These are phyloP conservation scores for Cryomyces minteri DNA, from an alignment of 495 filamentous ascomycete species.

Conservation along the genomic window DNA sequence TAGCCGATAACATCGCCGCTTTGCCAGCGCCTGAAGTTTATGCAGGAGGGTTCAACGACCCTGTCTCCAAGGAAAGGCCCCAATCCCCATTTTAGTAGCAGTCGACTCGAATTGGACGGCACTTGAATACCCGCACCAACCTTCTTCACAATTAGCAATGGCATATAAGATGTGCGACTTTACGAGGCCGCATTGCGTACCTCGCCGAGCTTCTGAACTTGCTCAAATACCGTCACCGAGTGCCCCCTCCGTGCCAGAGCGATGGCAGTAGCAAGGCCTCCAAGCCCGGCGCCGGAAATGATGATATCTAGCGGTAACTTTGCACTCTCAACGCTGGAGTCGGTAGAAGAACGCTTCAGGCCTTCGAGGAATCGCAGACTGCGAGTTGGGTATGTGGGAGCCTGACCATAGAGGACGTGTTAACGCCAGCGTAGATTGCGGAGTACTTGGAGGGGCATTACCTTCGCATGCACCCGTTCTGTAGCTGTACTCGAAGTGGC, in stretches of 20 bases:
- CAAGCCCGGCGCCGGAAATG: conserved; percentile 31
- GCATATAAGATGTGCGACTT: neutral
- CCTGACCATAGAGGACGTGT: too few relatives aligned
- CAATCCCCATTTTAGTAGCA: conserved; percentile 17
- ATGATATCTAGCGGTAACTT: conserved; percentile 20
- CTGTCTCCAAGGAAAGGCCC: conserved; percentile 15
- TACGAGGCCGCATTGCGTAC: conserved; percentile 11
- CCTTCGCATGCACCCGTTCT: too few relatives aligned
- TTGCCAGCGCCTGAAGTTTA: conserved; percentile 26
- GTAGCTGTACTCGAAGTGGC: too few relatives aligned
- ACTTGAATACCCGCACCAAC: conserved; percentile 14
- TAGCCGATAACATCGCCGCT: conserved; percentile 22
- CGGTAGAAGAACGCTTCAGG: too few relatives aligned
- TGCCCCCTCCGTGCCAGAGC: conserved; percentile 26
- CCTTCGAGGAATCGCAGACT: too few relatives aligned
- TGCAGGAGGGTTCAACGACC: conserved; percentile 20
- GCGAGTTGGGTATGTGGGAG: too few relatives aligned
- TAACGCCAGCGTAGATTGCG: too few relatives aligned
- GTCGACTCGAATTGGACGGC: conserved; percentile 13
- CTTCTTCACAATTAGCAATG: neutral
- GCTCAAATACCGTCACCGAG: conserved; percentile 29
- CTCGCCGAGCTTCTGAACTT: conserved; percentile 25
- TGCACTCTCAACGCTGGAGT: too few relatives aligned
- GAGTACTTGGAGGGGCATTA: too few relatives aligned
- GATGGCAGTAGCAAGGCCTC: conserved; percentile 32